A percentile compares a stretch with the other conserved stretches of the same genome.
Evolutionary conservation across 345 rosid species (phyloP).

Genomic region (Lepidium africanum): DNA sequence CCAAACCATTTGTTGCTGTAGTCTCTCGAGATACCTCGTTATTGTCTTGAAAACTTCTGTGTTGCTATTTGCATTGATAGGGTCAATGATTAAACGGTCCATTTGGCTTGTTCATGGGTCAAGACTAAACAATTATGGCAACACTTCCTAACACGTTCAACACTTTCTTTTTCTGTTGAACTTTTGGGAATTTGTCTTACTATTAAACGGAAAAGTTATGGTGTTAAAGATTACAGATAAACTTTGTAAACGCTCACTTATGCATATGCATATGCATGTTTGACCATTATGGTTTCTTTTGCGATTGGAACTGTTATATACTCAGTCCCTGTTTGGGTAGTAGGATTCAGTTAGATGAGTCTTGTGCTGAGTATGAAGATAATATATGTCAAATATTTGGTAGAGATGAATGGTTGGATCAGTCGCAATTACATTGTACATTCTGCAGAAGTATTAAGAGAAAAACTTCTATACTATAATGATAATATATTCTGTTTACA

Average conservation of each 20-base stretch:
- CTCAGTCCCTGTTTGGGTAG: conserved; percentile 50
- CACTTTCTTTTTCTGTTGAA: no score
- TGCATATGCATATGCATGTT: conserved; percentile 55
- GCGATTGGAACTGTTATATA: conserved; percentile 48
- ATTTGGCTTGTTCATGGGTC: no score
- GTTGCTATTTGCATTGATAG: no score
- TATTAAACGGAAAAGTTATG: no score
- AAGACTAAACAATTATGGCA: no score
- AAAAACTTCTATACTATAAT: conserved; percentile 17
- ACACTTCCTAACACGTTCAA: no score
- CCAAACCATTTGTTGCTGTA: no score
- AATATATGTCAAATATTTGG: neutral
- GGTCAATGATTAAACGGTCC: no score
- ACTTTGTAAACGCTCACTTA: no score
- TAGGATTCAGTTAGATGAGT: conserved; percentile 11
- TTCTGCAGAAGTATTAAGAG: conserved; percentile 6
- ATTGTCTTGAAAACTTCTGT: no score
- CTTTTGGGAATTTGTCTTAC: no score
- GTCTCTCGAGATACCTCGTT: no score
- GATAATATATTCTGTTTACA: conserved; percentile 1
- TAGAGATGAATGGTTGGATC: neutral
- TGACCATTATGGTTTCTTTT: conserved; percentile 43
- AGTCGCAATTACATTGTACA: neutral
- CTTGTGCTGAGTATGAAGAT: neutral
- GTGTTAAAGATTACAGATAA: conserved; percentile 33